Conservation (phyloP, 352 stramenopile species). For the Pythium oligandrum region DNA sequence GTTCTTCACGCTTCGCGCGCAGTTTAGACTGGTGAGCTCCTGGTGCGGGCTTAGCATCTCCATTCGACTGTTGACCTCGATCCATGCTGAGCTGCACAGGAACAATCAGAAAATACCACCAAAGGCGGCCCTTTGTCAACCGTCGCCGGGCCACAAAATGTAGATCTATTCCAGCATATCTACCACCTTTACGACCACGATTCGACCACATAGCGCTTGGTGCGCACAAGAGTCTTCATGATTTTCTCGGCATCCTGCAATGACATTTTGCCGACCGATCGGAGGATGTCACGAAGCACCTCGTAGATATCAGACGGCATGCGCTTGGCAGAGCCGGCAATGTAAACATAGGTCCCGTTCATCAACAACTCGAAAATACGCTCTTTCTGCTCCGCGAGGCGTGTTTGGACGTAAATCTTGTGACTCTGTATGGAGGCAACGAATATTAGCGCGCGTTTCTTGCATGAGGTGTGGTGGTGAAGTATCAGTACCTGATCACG, state of each 20-base stretch:
- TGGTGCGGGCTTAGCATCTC: neutral
- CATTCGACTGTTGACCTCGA: neutral
- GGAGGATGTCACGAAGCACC: slow-evolving; percentile 82
- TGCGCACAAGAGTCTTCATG: slow-evolving; percentile 69
- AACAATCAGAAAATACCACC: neutral
- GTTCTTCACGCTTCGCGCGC: slow-evolving; percentile 58
- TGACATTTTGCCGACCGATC: slow-evolving; percentile 63
- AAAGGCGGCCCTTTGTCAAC: slow-evolving; percentile 4
- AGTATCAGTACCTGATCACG: slow-evolving; percentile 60
- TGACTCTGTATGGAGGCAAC: slow-evolving; percentile 25
- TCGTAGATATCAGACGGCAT: slow-evolving; percentile 92
- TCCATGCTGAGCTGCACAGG: too few relatives aligned
- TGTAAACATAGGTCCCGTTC: slow-evolving; percentile 68
- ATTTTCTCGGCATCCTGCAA: slow-evolving; percentile 57
- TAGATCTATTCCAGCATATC: neutral
- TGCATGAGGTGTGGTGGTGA: too few relatives aligned
- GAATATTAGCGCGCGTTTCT: too few relatives aligned
- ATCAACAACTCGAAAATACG: slow-evolving; percentile 65
- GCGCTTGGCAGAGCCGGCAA: slow-evolving; percentile 87
- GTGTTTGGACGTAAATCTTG: slow-evolving; percentile 92
- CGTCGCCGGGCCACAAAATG: neutral
- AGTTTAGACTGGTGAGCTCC: slow-evolving; percentile 43
- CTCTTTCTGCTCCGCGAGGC: slow-evolving; percentile 78
- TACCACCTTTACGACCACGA: slow-evolving; percentile 60
- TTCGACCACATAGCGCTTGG: slow-evolving; percentile 83